Conservation (phyloP, 202 grass and related monocot genomes). For the Zizania palustris region DNA sequence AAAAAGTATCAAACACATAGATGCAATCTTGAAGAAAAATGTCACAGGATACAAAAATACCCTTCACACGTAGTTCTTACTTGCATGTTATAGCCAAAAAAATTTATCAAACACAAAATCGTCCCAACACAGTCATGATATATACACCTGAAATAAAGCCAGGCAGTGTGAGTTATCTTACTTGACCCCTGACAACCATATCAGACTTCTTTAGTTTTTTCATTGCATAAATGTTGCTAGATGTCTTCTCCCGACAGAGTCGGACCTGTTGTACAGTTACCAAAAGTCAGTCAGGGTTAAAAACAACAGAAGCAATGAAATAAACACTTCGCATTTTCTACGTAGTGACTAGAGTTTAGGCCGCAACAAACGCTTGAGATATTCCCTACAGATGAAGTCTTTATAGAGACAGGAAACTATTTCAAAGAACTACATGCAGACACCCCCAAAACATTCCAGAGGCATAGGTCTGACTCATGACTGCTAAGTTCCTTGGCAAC, state of each 20-base stretch:
- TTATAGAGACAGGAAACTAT: conserved; percentile 31
- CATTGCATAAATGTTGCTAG: conserved; percentile 98
- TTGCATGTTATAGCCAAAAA: conserved; percentile 4
- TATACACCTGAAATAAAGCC: conserved; percentile 22
- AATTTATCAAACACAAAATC: neutral
- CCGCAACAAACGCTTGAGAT: neutral
- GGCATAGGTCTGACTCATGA: conserved; percentile 1
- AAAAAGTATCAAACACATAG: neutral
- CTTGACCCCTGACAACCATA: conserved; percentile 97
- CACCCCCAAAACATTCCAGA: neutral
- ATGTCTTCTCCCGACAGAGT: conserved; percentile 86
- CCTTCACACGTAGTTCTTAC: neutral
- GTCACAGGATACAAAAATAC: too few relatives aligned
- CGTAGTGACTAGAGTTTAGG: conserved; percentile 29
- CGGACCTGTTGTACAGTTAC: conserved; percentile 64
- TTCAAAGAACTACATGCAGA: conserved; percentile 13
- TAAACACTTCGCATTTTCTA: conserved; percentile 18
- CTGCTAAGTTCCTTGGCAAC: conserved; percentile 11
- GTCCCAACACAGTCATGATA: neutral
- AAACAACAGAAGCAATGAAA: conserved; percentile 7
- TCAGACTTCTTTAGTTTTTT: conserved; percentile 99
- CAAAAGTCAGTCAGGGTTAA: conserved; percentile 31
- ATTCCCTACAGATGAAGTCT: conserved; percentile 13
- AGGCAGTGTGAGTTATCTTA: conserved; percentile 52
- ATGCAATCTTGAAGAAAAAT: neutral